Evolutionary conservation across 2,329 filamentous ascomycete genomes (phyloP).

Genomic region (Exophiala xenobiotica): DNA sequence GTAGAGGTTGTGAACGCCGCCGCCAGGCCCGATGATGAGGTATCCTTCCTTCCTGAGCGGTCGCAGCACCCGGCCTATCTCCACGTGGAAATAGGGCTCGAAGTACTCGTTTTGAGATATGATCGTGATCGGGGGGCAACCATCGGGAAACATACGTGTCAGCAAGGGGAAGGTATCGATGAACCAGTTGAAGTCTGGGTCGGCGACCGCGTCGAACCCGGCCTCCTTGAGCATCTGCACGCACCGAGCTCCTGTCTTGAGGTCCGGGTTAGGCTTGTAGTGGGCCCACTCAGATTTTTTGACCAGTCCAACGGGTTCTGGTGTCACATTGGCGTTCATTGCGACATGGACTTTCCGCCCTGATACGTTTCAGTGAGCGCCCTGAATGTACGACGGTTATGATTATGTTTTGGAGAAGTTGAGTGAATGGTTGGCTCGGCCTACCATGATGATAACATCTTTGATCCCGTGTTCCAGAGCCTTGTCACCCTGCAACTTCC

Average conservation of each 20-base stretch:
- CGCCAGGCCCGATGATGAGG: conserved; percentile 60
- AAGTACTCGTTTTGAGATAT: conserved; percentile 55
- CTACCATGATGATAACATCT: conserved; percentile 64
- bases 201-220: conserved; percentile 55
- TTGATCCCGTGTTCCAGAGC: conserved; percentile 60
- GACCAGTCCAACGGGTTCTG: conserved; percentile 66
- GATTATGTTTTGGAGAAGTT: too few relatives aligned
- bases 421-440: too few relatives aligned
- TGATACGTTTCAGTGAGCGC: conserved; percentile 64
- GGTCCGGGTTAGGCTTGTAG: conserved; percentile 61
- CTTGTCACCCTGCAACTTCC: conserved; percentile 64
- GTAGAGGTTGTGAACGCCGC: conserved; percentile 69
- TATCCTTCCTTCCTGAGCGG: conserved; percentile 55
- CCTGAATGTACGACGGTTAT: conserved; percentile 38
- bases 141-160: conserved; percentile 65
- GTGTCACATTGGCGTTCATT: conserved; percentile 58
- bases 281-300: conserved; percentile 62
- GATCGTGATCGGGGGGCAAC: conserved; percentile 64
- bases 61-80: conserved; percentile 57
- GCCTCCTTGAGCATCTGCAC: conserved; percentile 50
- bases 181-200: conserved; percentile 66
- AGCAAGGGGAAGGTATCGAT: conserved; percentile 69
- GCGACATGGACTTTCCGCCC: conserved; percentile 59
- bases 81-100: conserved; percentile 57
- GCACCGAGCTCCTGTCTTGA: conserved; percentile 51